Conservation (phyloP, 164 flowering plant species). For the Sextonia rubra region DNA sequence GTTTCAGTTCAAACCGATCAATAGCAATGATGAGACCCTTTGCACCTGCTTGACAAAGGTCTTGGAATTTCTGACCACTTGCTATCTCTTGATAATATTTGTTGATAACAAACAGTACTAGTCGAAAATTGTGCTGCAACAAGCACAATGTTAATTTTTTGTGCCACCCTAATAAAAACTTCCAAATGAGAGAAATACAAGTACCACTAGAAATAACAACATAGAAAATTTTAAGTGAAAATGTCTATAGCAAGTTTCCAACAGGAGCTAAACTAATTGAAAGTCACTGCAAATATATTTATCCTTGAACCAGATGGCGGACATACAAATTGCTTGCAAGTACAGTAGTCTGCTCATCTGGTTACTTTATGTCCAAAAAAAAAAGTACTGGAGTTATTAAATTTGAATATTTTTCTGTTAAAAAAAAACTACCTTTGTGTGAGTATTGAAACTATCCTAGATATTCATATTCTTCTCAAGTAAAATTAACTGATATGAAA, state of each 20-base stretch:
- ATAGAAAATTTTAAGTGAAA: background rate
- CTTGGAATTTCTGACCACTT: slow-evolving; percentile 67
- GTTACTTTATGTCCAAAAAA: background rate
- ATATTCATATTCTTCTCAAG: background rate
- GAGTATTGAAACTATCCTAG: no score
- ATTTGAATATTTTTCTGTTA: no score
- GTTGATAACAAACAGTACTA: slow-evolving; percentile 81
- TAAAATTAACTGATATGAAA: no score
- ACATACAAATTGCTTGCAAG: background rate
- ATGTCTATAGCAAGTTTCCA: background rate
- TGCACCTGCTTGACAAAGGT: slow-evolving; percentile 94
- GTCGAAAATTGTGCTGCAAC: slow-evolving; percentile 96
- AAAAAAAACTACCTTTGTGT: no score
- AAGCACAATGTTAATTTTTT: background rate
- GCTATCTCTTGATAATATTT: slow-evolving; percentile 83
- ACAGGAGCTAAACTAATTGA: background rate
- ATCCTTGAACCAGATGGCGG: background rate
- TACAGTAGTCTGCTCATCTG: background rate
- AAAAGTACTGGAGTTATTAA: no score
- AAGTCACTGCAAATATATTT: background rate
- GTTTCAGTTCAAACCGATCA: slow-evolving; percentile 88
- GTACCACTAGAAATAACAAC: background rate
- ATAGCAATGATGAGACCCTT: slow-evolving; percentile 88
- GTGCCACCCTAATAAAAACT: background rate
- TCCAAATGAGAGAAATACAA: background rate